These are phyloP conservation scores for Aurantiochytrium sp. DNA, from an alignment of 108 stramenopile genomes.

Conservation along the genomic window DNA sequence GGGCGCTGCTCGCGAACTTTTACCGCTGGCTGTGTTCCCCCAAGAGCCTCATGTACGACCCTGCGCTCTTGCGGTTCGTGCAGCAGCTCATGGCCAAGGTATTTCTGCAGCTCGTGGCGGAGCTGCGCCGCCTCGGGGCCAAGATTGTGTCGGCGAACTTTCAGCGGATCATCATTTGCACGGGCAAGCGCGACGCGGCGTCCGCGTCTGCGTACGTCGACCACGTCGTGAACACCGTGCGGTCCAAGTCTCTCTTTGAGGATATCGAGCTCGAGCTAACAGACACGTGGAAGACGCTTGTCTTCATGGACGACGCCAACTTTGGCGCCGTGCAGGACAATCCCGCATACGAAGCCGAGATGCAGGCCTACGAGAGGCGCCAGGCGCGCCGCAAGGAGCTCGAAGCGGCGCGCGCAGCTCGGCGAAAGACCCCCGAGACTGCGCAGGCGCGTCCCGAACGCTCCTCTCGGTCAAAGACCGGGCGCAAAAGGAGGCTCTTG, in stretches of 20 bases:
- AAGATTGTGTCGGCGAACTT: slow-evolving; percentile 85
- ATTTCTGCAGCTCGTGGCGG: slow-evolving; percentile 76
- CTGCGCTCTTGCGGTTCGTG: slow-evolving; percentile 81
- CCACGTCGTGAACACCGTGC: slow-evolving; percentile 80
- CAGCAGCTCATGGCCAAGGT: slow-evolving; percentile 79
- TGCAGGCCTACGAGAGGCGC: not conserved
- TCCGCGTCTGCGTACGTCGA: slow-evolving; percentile 83
- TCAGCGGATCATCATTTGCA: slow-evolving; percentile 81
- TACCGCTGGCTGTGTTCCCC: slow-evolving; percentile 84
- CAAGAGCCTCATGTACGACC: slow-evolving; percentile 79
- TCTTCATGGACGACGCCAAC: slow-evolving; percentile 91
- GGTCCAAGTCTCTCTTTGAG: slow-evolving; percentile 40
- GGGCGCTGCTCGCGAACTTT: slow-evolving; percentile 76
- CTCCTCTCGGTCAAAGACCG: not conserved
- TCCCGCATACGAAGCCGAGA: not conserved
- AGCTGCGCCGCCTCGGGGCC: slow-evolving; percentile 88
- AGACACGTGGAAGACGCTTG: slow-evolving; percentile 69
- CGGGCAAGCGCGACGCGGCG: slow-evolving; percentile 72
- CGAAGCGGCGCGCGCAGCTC: not conserved
- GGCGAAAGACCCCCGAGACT: not conserved
- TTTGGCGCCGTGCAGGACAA: slow-evolving; percentile 73
- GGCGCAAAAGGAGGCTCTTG: not conserved
- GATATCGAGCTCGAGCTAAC: slow-evolving; percentile 40
- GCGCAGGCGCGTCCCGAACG: not conserved
- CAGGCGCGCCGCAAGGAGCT: not conserved